A percentile compares a stretch with the other conserved stretches of the same genome.
These are phyloP conservation scores for Blastobotrys americana DNA, from an alignment of 805 yeast genomes.

Conservation along the genomic window DNA sequence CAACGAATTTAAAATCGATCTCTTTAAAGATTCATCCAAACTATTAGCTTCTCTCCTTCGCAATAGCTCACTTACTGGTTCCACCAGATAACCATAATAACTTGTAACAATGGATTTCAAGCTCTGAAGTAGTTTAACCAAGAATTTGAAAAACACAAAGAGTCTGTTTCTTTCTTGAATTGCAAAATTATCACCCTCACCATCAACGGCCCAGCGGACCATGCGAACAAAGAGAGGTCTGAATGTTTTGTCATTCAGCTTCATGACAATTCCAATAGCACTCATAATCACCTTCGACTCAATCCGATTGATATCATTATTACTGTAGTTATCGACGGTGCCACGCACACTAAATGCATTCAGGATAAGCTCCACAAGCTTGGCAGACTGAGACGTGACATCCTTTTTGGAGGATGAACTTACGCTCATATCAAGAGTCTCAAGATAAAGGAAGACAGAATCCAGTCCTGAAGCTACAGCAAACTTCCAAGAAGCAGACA, in stretches of 20 bases:
- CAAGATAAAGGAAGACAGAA: conserved; percentile 64
- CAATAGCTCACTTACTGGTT: conserved; percentile 55
- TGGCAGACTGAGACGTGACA: conserved; percentile 62
- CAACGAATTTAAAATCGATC: conserved; percentile 65
- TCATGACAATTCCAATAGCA: conserved; percentile 73
- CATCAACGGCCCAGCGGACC: conserved; percentile 88
- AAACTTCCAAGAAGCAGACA: conserved; percentile 54
- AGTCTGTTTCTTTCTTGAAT: conserved; percentile 42
- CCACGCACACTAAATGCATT: conserved; percentile 64
- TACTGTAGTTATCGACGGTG: conserved; percentile 46
- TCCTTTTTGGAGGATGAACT: conserved; percentile 65
- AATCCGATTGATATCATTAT: conserved; percentile 68
- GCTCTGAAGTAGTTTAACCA: conserved; percentile 74
- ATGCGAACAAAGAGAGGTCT: conserved; percentile 83
- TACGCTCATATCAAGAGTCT: conserved; percentile 56
- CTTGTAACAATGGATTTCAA: conserved; percentile 81
- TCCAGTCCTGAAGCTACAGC: conserved; percentile 29
- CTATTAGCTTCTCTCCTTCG: conserved; percentile 30
- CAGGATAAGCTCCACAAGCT: conserved; percentile 61
- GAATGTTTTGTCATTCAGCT: conserved; percentile 87
- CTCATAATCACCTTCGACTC: conserved; percentile 70
- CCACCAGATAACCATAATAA: conserved; percentile 79
- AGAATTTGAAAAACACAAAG: conserved; percentile 74
- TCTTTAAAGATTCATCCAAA: conserved; percentile 52
- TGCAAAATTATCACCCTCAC: conserved; percentile 53